Conservation (phyloP, 805 yeast genomes). For the Candida sakaeoensis region DNA sequence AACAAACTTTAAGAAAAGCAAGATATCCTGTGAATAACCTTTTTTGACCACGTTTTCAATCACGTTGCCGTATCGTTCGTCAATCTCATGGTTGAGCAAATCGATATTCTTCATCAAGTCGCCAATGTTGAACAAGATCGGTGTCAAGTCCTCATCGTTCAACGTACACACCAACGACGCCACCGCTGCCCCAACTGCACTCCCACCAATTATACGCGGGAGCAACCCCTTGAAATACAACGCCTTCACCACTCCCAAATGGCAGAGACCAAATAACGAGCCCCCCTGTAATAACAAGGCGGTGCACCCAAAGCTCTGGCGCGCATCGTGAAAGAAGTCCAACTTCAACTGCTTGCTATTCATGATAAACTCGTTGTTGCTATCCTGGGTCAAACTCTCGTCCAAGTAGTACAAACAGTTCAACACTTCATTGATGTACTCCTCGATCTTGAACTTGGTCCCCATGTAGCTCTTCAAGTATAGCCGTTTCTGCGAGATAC, state of each 20-base stretch:
- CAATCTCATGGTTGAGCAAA: constrained; percentile 49
- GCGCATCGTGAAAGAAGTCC: constrained; percentile 80
- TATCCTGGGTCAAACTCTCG: constrained; percentile 32
- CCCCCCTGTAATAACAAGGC: constrained; percentile 94
- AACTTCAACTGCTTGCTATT: constrained; percentile 55
- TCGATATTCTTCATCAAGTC: constrained; percentile 43
- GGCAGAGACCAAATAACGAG: constrained; percentile 89
- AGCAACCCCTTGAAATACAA: constrained; percentile 69
- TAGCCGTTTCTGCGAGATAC: constrained; percentile 73
- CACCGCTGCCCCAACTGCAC: constrained; percentile 90
- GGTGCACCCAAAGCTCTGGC: constrained; percentile 85
- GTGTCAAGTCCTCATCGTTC: constrained; percentile 60
- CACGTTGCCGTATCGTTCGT: constrained; percentile 61
- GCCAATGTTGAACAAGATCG: constrained; percentile 36
- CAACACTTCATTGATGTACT: constrained; percentile 74
- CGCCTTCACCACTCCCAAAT: constrained; percentile 86
- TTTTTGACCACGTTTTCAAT: constrained; percentile 72
- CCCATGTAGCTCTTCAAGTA: constrained; percentile 84
- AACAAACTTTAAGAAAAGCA: constrained; percentile 75
- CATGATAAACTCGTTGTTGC: constrained; percentile 33
- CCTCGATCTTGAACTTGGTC: constrained; percentile 85
- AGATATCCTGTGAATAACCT: constrained; percentile 84
- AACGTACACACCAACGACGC: constrained; percentile 81
- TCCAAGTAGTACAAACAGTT: constrained; percentile 61
- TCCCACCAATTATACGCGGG: constrained; percentile 86